Conservation (phyloP, 164 flowering plant species). For the Aristolochia contorta region DNA sequence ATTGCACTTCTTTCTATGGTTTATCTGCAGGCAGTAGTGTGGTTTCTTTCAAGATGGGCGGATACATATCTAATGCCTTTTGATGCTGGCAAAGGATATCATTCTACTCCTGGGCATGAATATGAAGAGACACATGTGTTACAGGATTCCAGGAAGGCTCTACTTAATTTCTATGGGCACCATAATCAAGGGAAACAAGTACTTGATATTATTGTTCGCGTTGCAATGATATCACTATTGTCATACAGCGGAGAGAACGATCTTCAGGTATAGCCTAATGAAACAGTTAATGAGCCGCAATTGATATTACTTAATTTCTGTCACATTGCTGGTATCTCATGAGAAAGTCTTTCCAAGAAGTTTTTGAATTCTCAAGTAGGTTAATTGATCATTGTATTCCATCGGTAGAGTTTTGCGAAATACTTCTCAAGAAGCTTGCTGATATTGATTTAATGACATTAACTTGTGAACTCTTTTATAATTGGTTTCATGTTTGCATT, state of each 20-base stretch:
- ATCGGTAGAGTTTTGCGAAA: too few relatives aligned
- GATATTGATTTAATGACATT: too few relatives aligned
- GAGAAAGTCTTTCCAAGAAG: too few relatives aligned
- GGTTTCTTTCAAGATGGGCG: conserved; percentile 99
- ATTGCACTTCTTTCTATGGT: too few relatives aligned
- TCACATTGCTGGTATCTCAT: too few relatives aligned
- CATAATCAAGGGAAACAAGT: conserved; percentile 58
- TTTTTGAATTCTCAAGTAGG: too few relatives aligned
- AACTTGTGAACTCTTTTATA: too few relatives aligned
- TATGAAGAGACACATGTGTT: conserved; percentile 19
- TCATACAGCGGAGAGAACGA: conserved; percentile 87
- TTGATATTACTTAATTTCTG: background rate
- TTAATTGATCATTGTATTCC: too few relatives aligned
- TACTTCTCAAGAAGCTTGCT: too few relatives aligned
- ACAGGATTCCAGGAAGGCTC: conserved; percentile 27
- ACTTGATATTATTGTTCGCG: conserved; percentile 65
- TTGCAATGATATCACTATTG: conserved; percentile 48
- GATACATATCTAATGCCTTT: conserved; percentile 64
- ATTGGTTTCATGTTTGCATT: too few relatives aligned
- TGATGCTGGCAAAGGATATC: conserved; percentile 27
- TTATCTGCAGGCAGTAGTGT: conserved; percentile 57
- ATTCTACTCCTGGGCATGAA: conserved; percentile 11
- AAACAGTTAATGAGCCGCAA: background rate
- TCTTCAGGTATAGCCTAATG: conserved; percentile 53
- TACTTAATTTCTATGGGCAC: conserved; percentile 58